These are phyloP conservation scores for Hemileccinum rubropunctum DNA, from an alignment of 768 basidiomycete genomes.

Conservation along the genomic window DNA sequence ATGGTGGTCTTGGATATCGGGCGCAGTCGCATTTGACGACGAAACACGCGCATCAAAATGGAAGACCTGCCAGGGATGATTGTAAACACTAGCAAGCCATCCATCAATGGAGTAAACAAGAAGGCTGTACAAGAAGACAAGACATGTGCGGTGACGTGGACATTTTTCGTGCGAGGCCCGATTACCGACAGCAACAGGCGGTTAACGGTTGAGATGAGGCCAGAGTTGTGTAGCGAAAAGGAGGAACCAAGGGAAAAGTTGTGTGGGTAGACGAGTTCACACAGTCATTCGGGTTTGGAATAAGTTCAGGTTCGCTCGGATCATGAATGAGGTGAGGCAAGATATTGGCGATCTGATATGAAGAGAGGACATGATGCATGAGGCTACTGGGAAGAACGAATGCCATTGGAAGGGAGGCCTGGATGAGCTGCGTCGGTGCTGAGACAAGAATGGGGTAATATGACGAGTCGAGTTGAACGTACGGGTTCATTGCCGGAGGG, in stretches of 20 bases:
- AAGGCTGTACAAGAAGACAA: constrained; percentile 22
- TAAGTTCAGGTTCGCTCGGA: constrained; percentile 19
- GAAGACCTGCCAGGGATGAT: constrained; percentile 31
- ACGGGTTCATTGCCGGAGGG: constrained; percentile 6
- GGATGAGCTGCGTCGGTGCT: constrained; percentile 4
- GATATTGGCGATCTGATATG: constrained; percentile 31
- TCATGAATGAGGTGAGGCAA: constrained; percentile 31
- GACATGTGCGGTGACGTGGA: constrained; percentile 18
- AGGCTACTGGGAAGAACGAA: constrained; percentile 16
- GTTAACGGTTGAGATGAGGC: constrained; percentile 11
- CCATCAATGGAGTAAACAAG: constrained; percentile 17
- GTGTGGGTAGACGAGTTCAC: constrained; percentile 15
- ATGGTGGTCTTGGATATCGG: constrained; percentile 26
- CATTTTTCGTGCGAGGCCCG: constrained; percentile 9
- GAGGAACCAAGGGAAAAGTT: no score
- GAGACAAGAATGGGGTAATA: no score
- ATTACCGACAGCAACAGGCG: background rate
- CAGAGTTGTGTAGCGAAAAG: background rate
- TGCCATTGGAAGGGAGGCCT: background rate
- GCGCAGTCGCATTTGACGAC: constrained; percentile 31
- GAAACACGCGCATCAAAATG: constrained; percentile 38
- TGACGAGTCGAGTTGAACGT: background rate
- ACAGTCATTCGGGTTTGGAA: constrained; percentile 23
- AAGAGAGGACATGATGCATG: constrained; percentile 29
- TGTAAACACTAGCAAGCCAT: constrained; percentile 15